Evolutionary conservation across 2,329 filamentous ascomycete species (phyloP).

Genomic region (Microdochium bolleyi): DNA sequence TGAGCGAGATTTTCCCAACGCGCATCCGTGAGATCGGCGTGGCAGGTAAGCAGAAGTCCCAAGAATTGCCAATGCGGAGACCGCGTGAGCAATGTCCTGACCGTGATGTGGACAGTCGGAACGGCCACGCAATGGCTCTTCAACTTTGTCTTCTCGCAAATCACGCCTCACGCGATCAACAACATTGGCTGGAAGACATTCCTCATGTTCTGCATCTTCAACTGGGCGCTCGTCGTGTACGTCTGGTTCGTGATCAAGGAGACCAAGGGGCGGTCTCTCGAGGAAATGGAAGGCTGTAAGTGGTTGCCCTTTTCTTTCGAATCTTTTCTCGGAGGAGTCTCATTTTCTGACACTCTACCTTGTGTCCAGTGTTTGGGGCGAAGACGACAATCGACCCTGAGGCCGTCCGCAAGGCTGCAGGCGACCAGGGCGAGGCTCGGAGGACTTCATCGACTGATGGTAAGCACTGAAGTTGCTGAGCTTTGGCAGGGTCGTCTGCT

Average conservation of each 20-base stretch:
- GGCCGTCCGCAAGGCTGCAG: neutral
- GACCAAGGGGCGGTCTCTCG: constrained; percentile 32
- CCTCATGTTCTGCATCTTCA: constrained; percentile 40
- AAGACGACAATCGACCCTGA: neutral
- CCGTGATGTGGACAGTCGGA: constrained; percentile 19
- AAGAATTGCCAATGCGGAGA: neutral
- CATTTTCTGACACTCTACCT: neutral
- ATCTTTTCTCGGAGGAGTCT: neutral
- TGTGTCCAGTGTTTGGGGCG: neutral
- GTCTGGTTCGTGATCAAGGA: constrained; percentile 34
- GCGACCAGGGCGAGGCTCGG: neutral
- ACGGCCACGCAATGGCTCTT: constrained; percentile 42
- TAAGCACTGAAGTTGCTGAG: neutral
- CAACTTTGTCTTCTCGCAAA: constrained; percentile 40
- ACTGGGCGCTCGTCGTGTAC: constrained; percentile 33
- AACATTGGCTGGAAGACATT: constrained; percentile 40
- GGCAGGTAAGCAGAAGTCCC: constrained; percentile 15
- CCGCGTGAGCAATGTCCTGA: neutral
- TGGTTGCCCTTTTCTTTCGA: neutral
- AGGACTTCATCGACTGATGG: neutral
- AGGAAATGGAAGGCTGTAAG: constrained; percentile 27
- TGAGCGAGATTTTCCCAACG: constrained; percentile 40
- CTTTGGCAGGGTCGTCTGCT: neutral
- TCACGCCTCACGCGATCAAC: constrained; percentile 37
- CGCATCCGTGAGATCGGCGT: constrained; percentile 40